Evolutionary conservation across 441 rosid species (phyloP).

Genomic region (Bocquillonia castaneifolia): DNA sequence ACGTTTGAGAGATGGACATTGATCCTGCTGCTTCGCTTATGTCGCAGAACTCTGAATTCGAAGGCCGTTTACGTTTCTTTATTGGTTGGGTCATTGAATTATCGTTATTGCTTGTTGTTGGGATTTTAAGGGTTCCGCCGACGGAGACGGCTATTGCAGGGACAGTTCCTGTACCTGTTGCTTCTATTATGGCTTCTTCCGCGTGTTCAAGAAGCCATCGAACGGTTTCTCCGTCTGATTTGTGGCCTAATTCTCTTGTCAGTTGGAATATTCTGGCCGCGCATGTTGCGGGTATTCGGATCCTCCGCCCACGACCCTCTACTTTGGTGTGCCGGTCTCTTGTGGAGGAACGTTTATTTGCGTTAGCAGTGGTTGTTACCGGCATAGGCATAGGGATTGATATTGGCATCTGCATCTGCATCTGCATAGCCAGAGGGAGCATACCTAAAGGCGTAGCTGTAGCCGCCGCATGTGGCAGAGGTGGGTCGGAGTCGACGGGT

Average conservation of each 20-base stretch:
- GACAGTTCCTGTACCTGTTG: conserved; percentile 50
- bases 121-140: conserved; percentile 19
- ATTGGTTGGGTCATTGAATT: background rate
- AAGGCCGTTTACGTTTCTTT: conserved; percentile 19
- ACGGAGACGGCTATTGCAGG: conserved; percentile 32
- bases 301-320: conserved; percentile 66
- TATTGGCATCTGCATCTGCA: conserved; percentile 28
- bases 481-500: conserved; percentile 29
- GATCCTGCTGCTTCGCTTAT: conserved; percentile 23
- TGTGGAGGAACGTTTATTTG: conserved; percentile 34
- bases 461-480: conserved; percentile 1
- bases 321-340: conserved; percentile 66
- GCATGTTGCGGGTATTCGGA: conserved; percentile 56
- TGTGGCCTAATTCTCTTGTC: conserved; percentile 63
- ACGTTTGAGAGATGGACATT: conserved; percentile 23
- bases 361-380: background rate
- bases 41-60: conserved; percentile 21
- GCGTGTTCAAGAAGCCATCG: conserved; percentile 62
- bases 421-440: conserved; percentile 30
- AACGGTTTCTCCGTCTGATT: conserved; percentile 67
- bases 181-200: conserved; percentile 48
- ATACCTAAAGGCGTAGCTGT: conserved; percentile 18
- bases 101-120: conserved; percentile 9
- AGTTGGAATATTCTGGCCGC: conserved; percentile 63
- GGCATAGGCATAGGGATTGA: conserved; percentile 21